These are phyloP conservation scores for Vitis hybrid DNA, from an alignment of 177 flowering plant genomes.

Conservation along the genomic window DNA sequence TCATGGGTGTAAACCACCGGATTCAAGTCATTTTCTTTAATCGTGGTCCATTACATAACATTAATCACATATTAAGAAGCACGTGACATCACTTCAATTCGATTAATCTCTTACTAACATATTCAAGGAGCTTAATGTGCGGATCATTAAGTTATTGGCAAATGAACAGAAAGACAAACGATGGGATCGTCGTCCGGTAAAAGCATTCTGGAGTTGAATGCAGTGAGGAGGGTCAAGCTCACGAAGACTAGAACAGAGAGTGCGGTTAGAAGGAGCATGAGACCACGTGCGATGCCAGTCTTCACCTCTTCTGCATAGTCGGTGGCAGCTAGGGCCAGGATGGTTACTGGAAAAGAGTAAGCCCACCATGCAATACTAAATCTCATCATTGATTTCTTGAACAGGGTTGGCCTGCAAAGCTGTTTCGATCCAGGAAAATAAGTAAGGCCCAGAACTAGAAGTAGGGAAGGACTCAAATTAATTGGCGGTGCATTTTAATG, in stretches of 20 bases:
- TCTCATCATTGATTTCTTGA: conserved; percentile 35
- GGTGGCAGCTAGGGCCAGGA: conserved; percentile 27
- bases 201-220: conserved; percentile 13
- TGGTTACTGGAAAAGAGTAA: conserved; percentile 28
- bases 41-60: no score
- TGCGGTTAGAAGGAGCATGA: conserved; percentile 22
- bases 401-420: conserved; percentile 10
- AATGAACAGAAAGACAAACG: no score
- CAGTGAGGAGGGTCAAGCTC: conserved; percentile 19
- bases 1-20: no score
- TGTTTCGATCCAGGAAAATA: neutral
- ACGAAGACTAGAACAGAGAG: conserved; percentile 20
- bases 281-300: conserved; percentile 14
- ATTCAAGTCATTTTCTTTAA: no score
- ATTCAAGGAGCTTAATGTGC: no score
- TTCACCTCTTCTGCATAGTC: conserved; percentile 27
- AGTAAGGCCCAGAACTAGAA: neutral
- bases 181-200: no score
- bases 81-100: no score
- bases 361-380: conserved; percentile 41
- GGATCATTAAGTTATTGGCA: no score
- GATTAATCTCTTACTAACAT: no score
- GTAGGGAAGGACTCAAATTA: no score
- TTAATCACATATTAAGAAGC: no score
- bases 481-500: no score